A percentile compares a stretch with the other conserved stretches of the same genome.
Conservation (phyloP, 2,329 filamentous ascomycete species). For the Pyricularia sp. region DNA sequence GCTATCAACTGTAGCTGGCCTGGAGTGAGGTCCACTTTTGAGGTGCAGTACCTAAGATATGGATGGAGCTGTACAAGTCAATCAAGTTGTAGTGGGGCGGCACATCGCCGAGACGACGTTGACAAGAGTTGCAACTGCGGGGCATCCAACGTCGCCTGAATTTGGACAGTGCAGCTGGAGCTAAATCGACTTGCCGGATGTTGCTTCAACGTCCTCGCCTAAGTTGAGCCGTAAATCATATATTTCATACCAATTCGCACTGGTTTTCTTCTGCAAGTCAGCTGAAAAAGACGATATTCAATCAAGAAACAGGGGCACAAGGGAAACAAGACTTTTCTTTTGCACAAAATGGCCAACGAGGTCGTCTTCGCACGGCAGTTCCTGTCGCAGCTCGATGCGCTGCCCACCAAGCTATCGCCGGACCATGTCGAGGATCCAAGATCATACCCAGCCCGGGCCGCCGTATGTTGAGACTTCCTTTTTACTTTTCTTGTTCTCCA, state of each 20-base stretch:
- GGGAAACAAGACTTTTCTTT: background rate
- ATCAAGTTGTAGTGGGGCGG: background rate
- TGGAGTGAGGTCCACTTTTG: background rate
- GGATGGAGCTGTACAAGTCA: background rate
- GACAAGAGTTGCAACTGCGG: background rate
- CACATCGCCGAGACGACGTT: background rate
- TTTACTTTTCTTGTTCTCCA: background rate
- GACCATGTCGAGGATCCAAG: constrained; percentile 86
- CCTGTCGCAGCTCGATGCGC: constrained; percentile 68
- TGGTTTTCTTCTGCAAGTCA: background rate
- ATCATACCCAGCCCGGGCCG: constrained; percentile 63
- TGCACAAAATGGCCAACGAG: constrained; percentile 34
- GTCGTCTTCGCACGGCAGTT: constrained; percentile 76
- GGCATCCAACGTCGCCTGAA: background rate
- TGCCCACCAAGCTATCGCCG: constrained; percentile 70
- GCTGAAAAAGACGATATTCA: background rate
- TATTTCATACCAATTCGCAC: background rate
- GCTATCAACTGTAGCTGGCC: too few relatives aligned
- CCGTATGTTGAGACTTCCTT: constrained; percentile 48
- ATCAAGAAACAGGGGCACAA: background rate
- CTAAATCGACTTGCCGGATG: background rate
- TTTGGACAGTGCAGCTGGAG: background rate
- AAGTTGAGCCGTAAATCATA: background rate
- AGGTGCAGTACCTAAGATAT: too few relatives aligned
- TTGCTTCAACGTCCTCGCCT: background rate